Evolutionary conservation across 1,139 yeast species (phyloP).

Genomic region (Nakaseomyces nivariensis): DNA sequence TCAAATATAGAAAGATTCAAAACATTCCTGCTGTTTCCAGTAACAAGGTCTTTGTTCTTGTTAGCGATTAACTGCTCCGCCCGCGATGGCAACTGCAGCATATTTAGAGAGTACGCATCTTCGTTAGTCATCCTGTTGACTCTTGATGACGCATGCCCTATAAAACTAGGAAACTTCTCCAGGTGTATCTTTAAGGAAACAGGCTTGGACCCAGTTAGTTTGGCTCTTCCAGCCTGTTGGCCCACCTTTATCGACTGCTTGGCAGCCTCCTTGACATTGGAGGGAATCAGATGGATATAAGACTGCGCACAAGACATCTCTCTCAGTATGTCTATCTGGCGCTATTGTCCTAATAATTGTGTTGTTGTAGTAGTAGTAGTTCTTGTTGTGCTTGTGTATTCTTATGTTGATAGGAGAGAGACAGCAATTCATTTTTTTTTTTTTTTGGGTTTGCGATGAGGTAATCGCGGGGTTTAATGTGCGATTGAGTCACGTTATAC

Average conservation of each 20-base stretch:
- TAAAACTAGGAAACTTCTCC: slow-evolving; percentile 21
- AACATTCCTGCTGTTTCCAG: slow-evolving; percentile 25
- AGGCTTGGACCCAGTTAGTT: background rate
- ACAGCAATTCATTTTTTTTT: too few relatives aligned
- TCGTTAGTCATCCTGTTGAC: slow-evolving; percentile 74
- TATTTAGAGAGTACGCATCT: slow-evolving; percentile 46
- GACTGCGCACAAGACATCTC: slow-evolving; percentile 2
- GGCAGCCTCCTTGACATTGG: slow-evolving; percentile 1
- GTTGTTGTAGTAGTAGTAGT: too few relatives aligned
- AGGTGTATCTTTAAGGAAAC: slow-evolving; percentile 2
- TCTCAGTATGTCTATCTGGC: too few relatives aligned
- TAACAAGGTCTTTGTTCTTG: slow-evolving; percentile 4
- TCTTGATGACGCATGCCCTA: slow-evolving; percentile 73
- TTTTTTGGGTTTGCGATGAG: too few relatives aligned
- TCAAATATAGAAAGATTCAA: slow-evolving; percentile 74
- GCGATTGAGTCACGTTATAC: too few relatives aligned
- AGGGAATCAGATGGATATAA: background rate
- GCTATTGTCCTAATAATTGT: too few relatives aligned
- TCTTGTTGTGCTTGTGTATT: too few relatives aligned
- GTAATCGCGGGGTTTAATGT: too few relatives aligned
- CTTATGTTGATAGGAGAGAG: too few relatives aligned
- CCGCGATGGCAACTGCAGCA: slow-evolving; percentile 30
- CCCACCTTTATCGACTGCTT: background rate
- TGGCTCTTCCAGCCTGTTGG: background rate
- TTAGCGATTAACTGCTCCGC: slow-evolving; percentile 23